Conservation (phyloP, 257 asterid genomes). For the Capsicum pubescens region DNA sequence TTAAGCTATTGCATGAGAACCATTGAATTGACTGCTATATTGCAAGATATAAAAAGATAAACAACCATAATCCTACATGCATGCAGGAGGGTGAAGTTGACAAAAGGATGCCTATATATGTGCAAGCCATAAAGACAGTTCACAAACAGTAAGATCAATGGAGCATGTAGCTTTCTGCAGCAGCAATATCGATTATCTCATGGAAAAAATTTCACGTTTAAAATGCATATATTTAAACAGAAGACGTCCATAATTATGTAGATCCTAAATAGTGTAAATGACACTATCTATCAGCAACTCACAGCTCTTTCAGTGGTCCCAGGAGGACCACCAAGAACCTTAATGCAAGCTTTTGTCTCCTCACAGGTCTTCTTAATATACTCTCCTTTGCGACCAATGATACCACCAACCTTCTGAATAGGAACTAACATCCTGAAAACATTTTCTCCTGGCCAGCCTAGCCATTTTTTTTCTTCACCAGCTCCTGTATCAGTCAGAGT, state of each 20-base stretch:
- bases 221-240: neutral
- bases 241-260: neutral
- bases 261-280: slow-evolving; percentile 1
- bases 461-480: slow-evolving; percentile 70
- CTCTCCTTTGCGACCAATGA: slow-evolving; percentile 83
- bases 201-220: neutral
- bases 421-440: slow-evolving; percentile 72
- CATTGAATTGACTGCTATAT: neutral
- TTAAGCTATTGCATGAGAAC: neutral
- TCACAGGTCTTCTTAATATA: slow-evolving; percentile 67
- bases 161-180: neutral
- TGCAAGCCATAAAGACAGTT: neutral
- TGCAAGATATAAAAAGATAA: neutral
- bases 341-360: slow-evolving; percentile 77
- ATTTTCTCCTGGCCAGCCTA: slow-evolving; percentile 87
- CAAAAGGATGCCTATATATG: neutral
- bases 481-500: slow-evolving; percentile 41
- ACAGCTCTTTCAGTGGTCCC: slow-evolving; percentile 77
- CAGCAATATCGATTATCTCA: neutral
- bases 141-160: neutral
- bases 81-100: slow-evolving; percentile 17
- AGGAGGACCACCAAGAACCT: slow-evolving; percentile 75
- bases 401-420: slow-evolving; percentile 70
- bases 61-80: neutral
- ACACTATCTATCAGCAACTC: slow-evolving; percentile 41